Base-by-base conservation (phyloP, 345 rosid genomes). In the Atalantia buxifolia region DNA sequence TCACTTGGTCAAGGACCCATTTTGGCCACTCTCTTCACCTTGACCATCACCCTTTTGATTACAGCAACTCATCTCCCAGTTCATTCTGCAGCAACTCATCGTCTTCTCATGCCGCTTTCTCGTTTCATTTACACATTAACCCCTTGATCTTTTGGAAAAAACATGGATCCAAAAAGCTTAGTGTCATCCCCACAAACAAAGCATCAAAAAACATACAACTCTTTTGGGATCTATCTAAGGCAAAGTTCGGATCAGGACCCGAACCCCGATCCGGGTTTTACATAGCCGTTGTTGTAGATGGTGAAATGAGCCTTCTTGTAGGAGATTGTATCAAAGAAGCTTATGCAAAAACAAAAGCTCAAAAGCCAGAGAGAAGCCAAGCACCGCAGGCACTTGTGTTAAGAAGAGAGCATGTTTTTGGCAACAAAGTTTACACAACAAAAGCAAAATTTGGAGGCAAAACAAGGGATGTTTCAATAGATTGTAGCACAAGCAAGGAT, bases 1-100 rank as follows among this genome's bases (percentile, higher is more conserved):
- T 96, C 14, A 92, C 98, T 24, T 96, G 98, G 99, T 91, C 98
- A 12, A 77, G 89, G 3, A 83, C 85, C 69, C 86, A 92, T 80
- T 77, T 92, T 66, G 97, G 99, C 75, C 97, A 91, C 83, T 91
- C 95, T n/a, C 84, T 94, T 71, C 83, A 87, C 77, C 95, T 94
- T 83, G 80, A 86, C 66, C 97, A 90, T 86, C 92, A 88, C 83
- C 90, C 93, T 25, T 73, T 74, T 14, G 89, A 89, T 65, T 38
- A 36, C 86, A 25, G 45, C 80, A 35, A 60, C 81, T 70, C 71
- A 65, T 81, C 91, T 69, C 85, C 91, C n/a, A 71, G 81, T 7
- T 85, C 83, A 77, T 85, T 87, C 78, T 80, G 92, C 64, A 66
- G 22, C 72, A 21, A 24, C 71, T 10, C 84, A 71, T 79, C 89